Base-by-base conservation (phyloP, 148 eudicot genomes). In the Amaranthus hypochondriacus region DNA sequence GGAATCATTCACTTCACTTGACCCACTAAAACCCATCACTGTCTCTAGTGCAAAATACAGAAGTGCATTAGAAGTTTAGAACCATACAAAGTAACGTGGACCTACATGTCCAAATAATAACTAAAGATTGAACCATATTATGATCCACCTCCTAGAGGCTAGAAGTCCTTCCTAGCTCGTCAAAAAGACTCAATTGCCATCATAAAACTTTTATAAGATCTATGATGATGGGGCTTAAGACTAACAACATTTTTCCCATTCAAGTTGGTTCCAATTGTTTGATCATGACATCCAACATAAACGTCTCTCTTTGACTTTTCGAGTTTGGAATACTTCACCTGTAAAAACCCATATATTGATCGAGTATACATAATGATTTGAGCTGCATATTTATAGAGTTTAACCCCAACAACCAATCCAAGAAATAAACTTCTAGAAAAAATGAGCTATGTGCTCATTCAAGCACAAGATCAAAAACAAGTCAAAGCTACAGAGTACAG, bases 1-100 rank as follows among this genome's bases (percentile, higher is more conserved):
- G 87, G 81, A 71, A 64, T 59, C 54, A 62, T 69, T 81, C 57
- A 70, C 7, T 57, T 72, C 73, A 21, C 70, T 74, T 62, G 79
- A 76, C 78, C 81, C 72, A 56, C 72, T 71, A 42, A 51, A 53
- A 7, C 44, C 6, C 18, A 18, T 11, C 12, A 21, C 3, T 18
- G 43, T 48, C 54, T 55, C 65, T 15, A 71, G 21, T 69, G 56
- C 43, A n/a, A 13, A 54, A 49, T 63, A 44, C 66, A 14, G 5
- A 62, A 48, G 44, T 62, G 15, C 39, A 28, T 28, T 28, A 28
- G 39, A 28, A 28, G 39, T 28, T 28, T 28, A 62, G 66, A 48
- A 44, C 66, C 66, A 63, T 63, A 63, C 47, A 43, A 63, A 28
- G 39, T 9, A 44, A 43, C 4, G 12, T 63, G 50, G 48, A 63